Conservation (phyloP, 441 rosid genomes). For the Croton laevigatus region DNA sequence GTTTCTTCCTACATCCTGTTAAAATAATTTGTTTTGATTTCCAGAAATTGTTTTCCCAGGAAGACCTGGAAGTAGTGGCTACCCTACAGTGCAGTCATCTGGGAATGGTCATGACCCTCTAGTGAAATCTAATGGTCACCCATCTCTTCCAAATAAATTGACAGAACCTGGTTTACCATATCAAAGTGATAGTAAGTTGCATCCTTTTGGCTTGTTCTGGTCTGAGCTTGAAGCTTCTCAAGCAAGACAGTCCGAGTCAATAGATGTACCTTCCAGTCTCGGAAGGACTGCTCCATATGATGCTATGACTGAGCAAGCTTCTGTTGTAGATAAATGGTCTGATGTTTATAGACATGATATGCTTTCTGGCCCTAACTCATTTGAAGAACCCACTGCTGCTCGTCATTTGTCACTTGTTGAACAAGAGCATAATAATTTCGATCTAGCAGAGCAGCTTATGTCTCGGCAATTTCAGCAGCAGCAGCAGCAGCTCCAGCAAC, state of each 20-base stretch:
- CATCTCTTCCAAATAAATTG: constrained; percentile 40
- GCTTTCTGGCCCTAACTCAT: constrained; percentile 38
- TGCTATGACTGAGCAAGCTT: constrained; percentile 44
- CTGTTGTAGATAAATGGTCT: constrained; percentile 48
- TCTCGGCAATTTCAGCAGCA: constrained; percentile 48
- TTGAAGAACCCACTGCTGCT: constrained; percentile 47
- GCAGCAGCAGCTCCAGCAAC: constrained; percentile 43
- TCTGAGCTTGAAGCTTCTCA: constrained; percentile 69
- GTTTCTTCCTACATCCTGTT: neutral
- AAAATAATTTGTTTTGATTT: constrained; percentile 15
- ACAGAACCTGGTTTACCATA: constrained; percentile 35
- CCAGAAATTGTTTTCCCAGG: constrained; percentile 79
- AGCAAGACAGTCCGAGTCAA: constrained; percentile 41
- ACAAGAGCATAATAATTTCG: constrained; percentile 48
- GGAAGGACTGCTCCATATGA: constrained; percentile 38
- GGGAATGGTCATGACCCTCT: constrained; percentile 35
- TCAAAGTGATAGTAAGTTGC: constrained; percentile 59
- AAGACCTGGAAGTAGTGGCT: constrained; percentile 53
- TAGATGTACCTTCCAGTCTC: constrained; percentile 37
- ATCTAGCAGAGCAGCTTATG: constrained; percentile 50
- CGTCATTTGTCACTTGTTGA: constrained; percentile 48
- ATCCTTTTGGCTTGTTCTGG: constrained; percentile 82
- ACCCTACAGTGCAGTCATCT: constrained; percentile 37
- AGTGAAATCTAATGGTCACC: constrained; percentile 30
- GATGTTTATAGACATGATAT: constrained; percentile 47